Base-by-base conservation (phyloP, 2,329 filamentous ascomycete genomes). In the Allantophomopsis lycopodina region DNA sequence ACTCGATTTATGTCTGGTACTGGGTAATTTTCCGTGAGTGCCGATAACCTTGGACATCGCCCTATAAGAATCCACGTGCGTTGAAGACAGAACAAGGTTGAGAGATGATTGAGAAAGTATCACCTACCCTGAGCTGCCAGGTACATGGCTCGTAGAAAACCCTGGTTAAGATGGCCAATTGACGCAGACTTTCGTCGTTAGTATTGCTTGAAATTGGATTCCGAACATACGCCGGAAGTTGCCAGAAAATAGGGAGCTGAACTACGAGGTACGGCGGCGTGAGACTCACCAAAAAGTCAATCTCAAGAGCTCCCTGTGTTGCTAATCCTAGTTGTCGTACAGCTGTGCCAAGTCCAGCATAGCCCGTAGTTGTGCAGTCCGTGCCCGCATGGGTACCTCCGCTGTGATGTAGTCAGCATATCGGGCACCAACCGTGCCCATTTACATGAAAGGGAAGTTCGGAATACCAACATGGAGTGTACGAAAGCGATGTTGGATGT, bases 401-500 rank as follows among this genome's bases (percentile, higher is more conserved):
- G 44, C 74, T 76, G 16, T 32, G 30, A 36, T 46, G 23, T 28
- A 6, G 23, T 28, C 23, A 28, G 23, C 8, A 28, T 28, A 28
- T 28, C 23, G 23, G 23, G 23, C 23, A 28, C 10, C 23, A 28
- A 28, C 23, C 23, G 23, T 28, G 23, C 23, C 8, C 7, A 28
- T 28, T 28, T 6, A 28, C 23, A 28, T 28, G 7, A 10, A 28
- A 28, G 23, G 23, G 23, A 28, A 10, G 10, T 12, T 28, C 23
- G 23, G 4, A 6, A 12, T 28, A 28, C 78, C 59, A 60, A 86
- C 81, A 93, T 83, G 7, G 82, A 81, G 56, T 94, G 86, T 6
- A 96, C 74, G 56, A 98, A 94, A 2, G 75, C 82, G 46, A 93
- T 69, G 23, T 73, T 63, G 10, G 60, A 58, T 1, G 89, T 94